Conservation (phyloP, 148 eudicot species). For the Rhododendron mucronatum region DNA sequence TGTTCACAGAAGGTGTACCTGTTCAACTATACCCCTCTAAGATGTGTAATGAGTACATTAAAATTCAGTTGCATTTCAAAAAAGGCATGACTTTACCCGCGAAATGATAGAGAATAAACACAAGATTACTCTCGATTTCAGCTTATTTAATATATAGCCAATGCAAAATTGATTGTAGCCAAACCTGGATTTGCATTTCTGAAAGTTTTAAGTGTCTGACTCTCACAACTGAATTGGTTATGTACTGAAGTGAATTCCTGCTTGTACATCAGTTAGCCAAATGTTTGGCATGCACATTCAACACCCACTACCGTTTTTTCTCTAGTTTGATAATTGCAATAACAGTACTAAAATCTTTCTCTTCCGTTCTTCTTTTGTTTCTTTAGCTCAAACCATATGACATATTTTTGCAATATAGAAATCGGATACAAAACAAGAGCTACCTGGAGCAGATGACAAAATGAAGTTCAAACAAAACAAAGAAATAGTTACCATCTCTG, state of each 20-base stretch:
- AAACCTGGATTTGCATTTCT: background rate
- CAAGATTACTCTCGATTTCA: background rate
- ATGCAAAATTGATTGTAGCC: background rate
- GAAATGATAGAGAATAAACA: background rate
- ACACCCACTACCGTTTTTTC: background rate
- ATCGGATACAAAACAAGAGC: background rate
- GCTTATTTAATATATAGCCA: background rate
- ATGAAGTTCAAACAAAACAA: background rate
- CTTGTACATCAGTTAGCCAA: background rate
- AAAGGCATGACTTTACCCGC: background rate
- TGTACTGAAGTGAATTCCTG: background rate
- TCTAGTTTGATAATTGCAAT: background rate
- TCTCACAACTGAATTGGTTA: background rate
- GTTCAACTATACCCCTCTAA: background rate
- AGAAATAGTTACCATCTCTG: conserved; percentile 82
- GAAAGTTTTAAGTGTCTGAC: background rate
- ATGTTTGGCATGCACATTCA: background rate
- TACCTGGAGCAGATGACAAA: background rate
- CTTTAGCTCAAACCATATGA: background rate
- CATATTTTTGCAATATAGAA: background rate
- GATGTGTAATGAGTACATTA: background rate
- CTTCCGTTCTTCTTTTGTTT: background rate
- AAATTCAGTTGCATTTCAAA: background rate
- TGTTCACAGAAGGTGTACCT: background rate
- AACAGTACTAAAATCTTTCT: background rate